Evolutionary conservation across 148 eudicot genomes (phyloP), one percentile per base, ranked within the genome.

Genomic region (Vaccinium vitisidaea): DNA sequence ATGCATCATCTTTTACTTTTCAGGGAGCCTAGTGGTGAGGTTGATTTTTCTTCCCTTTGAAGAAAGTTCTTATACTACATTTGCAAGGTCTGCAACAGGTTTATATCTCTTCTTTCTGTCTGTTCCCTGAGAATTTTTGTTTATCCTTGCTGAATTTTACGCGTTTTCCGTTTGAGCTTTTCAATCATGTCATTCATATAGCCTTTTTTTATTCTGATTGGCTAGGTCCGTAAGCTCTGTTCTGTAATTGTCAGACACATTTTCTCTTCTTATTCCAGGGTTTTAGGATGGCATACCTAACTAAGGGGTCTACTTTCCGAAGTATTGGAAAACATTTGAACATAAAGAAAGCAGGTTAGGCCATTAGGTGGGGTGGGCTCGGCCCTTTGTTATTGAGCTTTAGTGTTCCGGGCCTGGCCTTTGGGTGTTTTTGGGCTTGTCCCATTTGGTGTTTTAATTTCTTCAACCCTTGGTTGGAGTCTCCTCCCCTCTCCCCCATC

Each of bases 71-170:
- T 97, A 91, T 92, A 90, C 92, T 61, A 92, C 92, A 53, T 97
- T 97, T 94, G 99, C 99, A 89, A 95, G 96, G 94, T 95, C 91
- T 83, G 97, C 99, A 87, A 88, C 99, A 97, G 99, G 99, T 97
- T 90, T 86, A 87, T 75, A 63, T 84, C 88, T 86, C 80, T 75
- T 79, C 71, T 58, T 83, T 77, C 46, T 79, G 75, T 74, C 71
- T 46, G 48, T 70, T 53, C 56, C 84, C 43, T 65, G 5, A 39
- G 23, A 19, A 83, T 15, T 12, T 75, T 27, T 50, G 55, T 43
- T 12, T 46, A 46, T 81, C 36, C 80, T 78, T 78, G 6, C 21
- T 23, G 80, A 12, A 21, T 27, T 23, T 14, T 53, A 14, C 14
- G 32, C 18, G 6, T 32, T 30, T 55, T 54, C 53, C 13, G 18